These are phyloP conservation scores for Sporothrix euskadiensis DNA, from an alignment of 2,329 filamentous ascomycete species.

Conservation along the genomic window DNA sequence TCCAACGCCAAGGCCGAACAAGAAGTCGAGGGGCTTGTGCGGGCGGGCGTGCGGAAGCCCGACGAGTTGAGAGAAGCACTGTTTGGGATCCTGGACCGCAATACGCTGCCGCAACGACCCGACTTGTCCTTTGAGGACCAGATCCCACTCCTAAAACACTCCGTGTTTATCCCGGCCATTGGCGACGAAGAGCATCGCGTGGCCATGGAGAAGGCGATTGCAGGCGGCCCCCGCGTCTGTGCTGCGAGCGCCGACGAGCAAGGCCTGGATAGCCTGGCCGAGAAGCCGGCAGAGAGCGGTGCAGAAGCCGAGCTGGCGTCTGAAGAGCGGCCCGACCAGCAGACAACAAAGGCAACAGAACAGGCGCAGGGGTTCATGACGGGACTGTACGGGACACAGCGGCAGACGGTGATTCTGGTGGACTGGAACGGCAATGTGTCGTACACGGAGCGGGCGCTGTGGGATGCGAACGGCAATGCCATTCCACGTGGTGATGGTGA, in stretches of 20 bases:
- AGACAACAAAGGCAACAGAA: neutral
- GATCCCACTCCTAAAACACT: conserved; percentile 56
- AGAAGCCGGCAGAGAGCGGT: conserved; percentile 33
- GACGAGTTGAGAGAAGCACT: conserved; percentile 53
- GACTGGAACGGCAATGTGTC: conserved; percentile 64
- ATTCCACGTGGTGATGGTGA: conserved; percentile 58
- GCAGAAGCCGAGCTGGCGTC: conserved; percentile 41
- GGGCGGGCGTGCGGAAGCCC: neutral
- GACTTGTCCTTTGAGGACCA: conserved; percentile 55
- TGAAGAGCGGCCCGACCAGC: conserved; percentile 41
- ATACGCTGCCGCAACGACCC: conserved; percentile 52
- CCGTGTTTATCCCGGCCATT: conserved; percentile 62
- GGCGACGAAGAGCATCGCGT: conserved; percentile 46
- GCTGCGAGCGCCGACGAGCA: conserved; percentile 38
- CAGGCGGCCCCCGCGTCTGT: conserved; percentile 39
- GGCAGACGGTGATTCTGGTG: conserved; percentile 63
- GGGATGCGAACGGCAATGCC: conserved; percentile 57
- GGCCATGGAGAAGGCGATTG: conserved; percentile 29
- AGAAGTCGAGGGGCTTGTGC: neutral
- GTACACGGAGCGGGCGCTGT: conserved; percentile 61
- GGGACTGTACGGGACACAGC: conserved; percentile 65
- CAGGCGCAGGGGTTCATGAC: conserved; percentile 50
- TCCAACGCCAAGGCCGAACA: neutral
- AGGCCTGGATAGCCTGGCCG: conserved; percentile 40
- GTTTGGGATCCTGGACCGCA: conserved; percentile 56